These are phyloP conservation scores for Verticillium nubilum DNA, from an alignment of 2,329 filamentous ascomycete genomes.

Conservation along the genomic window DNA sequence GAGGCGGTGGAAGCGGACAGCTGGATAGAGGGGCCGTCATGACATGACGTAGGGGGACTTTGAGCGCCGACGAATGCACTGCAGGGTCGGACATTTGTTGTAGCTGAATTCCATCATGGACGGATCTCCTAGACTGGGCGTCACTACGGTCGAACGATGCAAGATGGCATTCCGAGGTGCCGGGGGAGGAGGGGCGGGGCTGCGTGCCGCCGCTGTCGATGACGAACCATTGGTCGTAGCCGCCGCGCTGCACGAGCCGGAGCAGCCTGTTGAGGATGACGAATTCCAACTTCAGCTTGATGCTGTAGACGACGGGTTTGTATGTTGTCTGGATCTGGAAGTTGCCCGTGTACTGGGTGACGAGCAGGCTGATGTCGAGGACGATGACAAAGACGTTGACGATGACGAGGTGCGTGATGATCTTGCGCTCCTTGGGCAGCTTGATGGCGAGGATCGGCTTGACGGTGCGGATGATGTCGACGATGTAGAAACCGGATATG, in stretches of 20 bases:
- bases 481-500: conserved; percentile 47
- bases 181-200: not conserved
- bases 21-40: no score
- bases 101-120: not conserved
- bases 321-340: conserved; percentile 18
- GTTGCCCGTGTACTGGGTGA: conserved; percentile 29
- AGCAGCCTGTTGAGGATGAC: conserved; percentile 35
- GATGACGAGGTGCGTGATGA: conserved; percentile 31
- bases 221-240: not conserved
- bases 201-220: not conserved
- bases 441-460: conserved; percentile 24
- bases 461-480: conserved; percentile 33
- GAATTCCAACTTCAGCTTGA: conserved; percentile 36
- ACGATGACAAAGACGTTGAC: conserved; percentile 33
- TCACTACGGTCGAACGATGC: not conserved
- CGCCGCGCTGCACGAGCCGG: not conserved
- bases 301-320: conserved; percentile 12
- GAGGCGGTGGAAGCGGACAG: no score
- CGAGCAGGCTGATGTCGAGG: conserved; percentile 31
- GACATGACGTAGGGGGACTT: no score
- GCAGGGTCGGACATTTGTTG: not conserved
- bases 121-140: not conserved
- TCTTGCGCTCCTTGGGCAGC: conserved; percentile 29
- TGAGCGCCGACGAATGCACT: not conserved
- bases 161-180: not conserved